Conservation (phyloP, 2,329 filamentous ascomycete genomes). For the Fusarium continuum region DNA sequence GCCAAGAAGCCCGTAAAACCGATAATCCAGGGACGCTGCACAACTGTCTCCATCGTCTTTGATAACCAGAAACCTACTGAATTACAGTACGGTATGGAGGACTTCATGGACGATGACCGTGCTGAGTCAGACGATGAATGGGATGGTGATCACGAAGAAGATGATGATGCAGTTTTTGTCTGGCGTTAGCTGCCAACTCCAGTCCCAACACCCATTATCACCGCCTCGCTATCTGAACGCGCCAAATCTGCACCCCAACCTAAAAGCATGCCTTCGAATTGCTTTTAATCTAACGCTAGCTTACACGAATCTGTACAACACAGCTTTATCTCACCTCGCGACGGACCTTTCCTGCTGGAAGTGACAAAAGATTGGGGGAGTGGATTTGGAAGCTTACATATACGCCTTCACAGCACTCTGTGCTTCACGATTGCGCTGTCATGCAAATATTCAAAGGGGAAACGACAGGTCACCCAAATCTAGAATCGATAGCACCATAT, state of each 20-base stretch:
- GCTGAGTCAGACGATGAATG: slow-evolving; percentile 66
- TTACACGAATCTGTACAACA: not conserved
- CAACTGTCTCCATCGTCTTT: slow-evolving; percentile 74
- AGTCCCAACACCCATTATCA: not conserved
- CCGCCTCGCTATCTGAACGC: not conserved
- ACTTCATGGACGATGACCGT: slow-evolving; percentile 71
- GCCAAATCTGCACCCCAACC: not conserved
- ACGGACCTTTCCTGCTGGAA: not conserved
- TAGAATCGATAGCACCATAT: not conserved
- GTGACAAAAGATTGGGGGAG: not conserved
- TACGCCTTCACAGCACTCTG: not conserved
- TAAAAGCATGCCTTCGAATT: not conserved
- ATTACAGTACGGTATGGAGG: slow-evolving; percentile 73
- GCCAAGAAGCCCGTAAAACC: slow-evolving; percentile 54
- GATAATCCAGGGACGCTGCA: slow-evolving; percentile 75
- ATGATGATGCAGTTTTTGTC: slow-evolving; percentile 50
- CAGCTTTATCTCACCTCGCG: not conserved
- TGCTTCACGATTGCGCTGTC: not conserved
- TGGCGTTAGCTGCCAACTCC: slow-evolving; percentile 32
- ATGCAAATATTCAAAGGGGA: not conserved
- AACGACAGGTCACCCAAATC: not conserved
- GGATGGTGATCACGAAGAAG: slow-evolving; percentile 65
- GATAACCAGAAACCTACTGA: slow-evolving; percentile 80
- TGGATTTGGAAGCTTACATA: not conserved
- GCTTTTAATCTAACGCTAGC: not conserved